A percentile compares a stretch with the other conserved stretches of the same genome.
Evolutionary conservation across 2,329 filamentous ascomycete genomes (phyloP).

Genomic region (Orbilia ellipsospora): DNA sequence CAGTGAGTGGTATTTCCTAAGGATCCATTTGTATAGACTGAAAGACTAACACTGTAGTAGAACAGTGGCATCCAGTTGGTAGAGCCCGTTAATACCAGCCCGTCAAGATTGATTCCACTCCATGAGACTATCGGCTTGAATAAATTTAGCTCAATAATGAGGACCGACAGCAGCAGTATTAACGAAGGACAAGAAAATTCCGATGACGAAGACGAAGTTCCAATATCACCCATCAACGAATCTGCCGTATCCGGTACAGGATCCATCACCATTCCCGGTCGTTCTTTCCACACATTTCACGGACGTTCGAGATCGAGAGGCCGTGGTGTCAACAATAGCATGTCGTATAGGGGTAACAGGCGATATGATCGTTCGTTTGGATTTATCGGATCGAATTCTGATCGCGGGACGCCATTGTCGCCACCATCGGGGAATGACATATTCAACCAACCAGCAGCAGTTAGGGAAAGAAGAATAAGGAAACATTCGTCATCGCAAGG

Average conservation of each 20-base stretch:
- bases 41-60: slow-evolving; percentile 26
- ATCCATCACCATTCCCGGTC: slow-evolving; percentile 47
- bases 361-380: slow-evolving; percentile 42
- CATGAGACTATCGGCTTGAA: slow-evolving; percentile 57
- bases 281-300: slow-evolving; percentile 48
- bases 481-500: slow-evolving; percentile 50
- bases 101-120: slow-evolving; percentile 56
- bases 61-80: slow-evolving; percentile 56
- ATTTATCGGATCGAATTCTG: slow-evolving; percentile 45
- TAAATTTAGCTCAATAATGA: slow-evolving; percentile 32
- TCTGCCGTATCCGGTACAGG: slow-evolving; percentile 34
- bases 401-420: slow-evolving; percentile 47
- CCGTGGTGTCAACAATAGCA: slow-evolving; percentile 45
- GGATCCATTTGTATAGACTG: not conserved
- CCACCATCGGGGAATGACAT: slow-evolving; percentile 45
- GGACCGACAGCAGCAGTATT: slow-evolving; percentile 47
- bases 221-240: slow-evolving; percentile 49
- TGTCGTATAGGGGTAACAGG: slow-evolving; percentile 47
- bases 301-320: slow-evolving; percentile 48
- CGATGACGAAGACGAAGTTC: slow-evolving; percentile 50
- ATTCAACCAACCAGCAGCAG: slow-evolving; percentile 33
- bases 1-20: slow-evolving; percentile 41
- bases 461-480: slow-evolving; percentile 44
- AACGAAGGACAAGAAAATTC: slow-evolving; percentile 45
- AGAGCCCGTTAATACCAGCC: slow-evolving; percentile 56